A percentile compares a stretch with the other conserved stretches of the same genome.
phyloP scores from a whole-genome alignment of 345 rosid genomes.

The Populus pruinosa region DNA sequence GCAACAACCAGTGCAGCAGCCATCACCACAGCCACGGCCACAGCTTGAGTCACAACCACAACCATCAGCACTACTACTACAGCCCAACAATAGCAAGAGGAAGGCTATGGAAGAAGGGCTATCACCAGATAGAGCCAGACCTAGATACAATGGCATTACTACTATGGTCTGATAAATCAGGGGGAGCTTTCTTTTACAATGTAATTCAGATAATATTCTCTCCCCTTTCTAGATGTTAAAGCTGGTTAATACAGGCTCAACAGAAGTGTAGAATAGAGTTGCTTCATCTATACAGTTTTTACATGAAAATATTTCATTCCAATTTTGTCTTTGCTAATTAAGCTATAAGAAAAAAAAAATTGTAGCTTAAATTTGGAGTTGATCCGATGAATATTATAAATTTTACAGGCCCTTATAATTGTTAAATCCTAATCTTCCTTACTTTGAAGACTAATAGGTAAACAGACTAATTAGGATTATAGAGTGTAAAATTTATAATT shows the following conservation, averaged over 20 bases:
- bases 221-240: background rate
- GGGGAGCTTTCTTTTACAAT: background rate
- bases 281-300: slow-evolving; percentile 16
- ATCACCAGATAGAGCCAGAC: slow-evolving; percentile 52
- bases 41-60: background rate
- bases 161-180: slow-evolving; percentile 28
- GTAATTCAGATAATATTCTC: slow-evolving; percentile 2
- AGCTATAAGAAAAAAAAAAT: background rate
- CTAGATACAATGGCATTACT: slow-evolving; percentile 39
- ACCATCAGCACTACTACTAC: background rate
- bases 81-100: slow-evolving; percentile 43
- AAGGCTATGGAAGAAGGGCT: slow-evolving; percentile 54
- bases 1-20: background rate
- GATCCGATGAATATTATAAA: background rate
- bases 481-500: too few relatives aligned
- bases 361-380: background rate
- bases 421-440: too few relatives aligned
- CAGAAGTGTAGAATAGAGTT: slow-evolving; percentile 24
- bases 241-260: slow-evolving; percentile 13
- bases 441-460: too few relatives aligned
- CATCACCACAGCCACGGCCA: too few relatives aligned
- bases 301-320: slow-evolving; percentile 6
- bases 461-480: background rate
- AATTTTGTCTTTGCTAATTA: slow-evolving; percentile 9
- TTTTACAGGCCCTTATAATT: background rate